These are phyloP conservation scores for Eucalyptus viminalis DNA, from an alignment of 345 rosid genomes.

Conservation along the genomic window DNA sequence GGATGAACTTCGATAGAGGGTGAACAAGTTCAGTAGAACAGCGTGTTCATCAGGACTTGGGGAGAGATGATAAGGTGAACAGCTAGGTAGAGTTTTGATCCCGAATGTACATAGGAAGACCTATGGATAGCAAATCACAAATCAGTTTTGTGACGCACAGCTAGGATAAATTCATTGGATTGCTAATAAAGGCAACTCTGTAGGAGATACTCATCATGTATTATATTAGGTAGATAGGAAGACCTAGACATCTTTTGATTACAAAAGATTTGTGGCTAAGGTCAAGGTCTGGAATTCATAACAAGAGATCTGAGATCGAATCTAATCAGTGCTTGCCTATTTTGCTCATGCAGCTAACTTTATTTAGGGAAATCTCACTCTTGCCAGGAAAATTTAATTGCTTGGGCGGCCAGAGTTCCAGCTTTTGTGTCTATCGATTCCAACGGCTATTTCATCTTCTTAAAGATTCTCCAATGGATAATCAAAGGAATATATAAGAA, in stretches of 20 bases:
- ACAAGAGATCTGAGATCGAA: neutral
- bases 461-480: neutral
- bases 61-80: no score
- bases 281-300: neutral
- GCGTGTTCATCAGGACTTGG: no score
- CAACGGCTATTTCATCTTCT: neutral
- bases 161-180: neutral
- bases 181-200: neutral
- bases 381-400: neutral
- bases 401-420: neutral
- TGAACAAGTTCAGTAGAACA: no score
- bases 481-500: neutral
- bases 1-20: no score
- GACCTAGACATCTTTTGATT: neutral
- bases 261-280: neutral
- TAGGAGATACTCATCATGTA: neutral
- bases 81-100: no score
- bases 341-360: neutral
- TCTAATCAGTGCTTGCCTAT: neutral
- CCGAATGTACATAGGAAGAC: no score
- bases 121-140: no score
- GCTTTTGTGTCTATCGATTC: neutral
- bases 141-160: neutral
- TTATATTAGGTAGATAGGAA: neutral
- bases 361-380: neutral